Evolutionary conservation across 306 rosid species (phyloP).

Genomic region (Purshia tridentata): DNA sequence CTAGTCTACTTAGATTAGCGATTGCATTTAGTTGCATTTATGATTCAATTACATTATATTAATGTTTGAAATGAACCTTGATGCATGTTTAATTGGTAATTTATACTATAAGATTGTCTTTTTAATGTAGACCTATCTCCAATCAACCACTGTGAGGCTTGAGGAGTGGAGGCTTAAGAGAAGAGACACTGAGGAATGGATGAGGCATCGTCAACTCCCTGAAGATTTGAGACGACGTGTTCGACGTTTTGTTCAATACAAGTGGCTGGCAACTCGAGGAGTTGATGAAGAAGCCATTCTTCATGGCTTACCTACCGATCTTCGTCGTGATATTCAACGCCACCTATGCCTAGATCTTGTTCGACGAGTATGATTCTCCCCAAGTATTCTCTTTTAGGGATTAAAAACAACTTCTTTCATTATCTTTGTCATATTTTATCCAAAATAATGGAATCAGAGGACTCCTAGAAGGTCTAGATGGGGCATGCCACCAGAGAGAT

Average conservation of each 20-base stretch:
- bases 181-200: constrained; percentile 99
- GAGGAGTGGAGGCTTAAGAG: constrained; percentile 98
- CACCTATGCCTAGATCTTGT: constrained; percentile 95
- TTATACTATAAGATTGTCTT: constrained; percentile 3
- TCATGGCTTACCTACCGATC: constrained; percentile 86
- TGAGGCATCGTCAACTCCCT: constrained; percentile 99
- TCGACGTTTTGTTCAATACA: constrained; percentile 82
- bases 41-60: not conserved
- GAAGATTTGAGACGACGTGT: constrained; percentile 75
- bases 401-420: constrained; percentile 6
- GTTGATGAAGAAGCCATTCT: constrained; percentile 91
- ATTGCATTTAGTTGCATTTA: not conserved
- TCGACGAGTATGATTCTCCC: constrained; percentile 69
- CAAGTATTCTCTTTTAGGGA: constrained; percentile 8
- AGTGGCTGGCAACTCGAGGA: constrained; percentile 96
- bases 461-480: not conserved
- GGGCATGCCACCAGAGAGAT: constrained; percentile 5
- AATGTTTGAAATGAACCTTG: not conserved
- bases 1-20: not conserved
- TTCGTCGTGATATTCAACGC: constrained; percentile 91
- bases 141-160: constrained; percentile 87
- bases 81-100: not conserved
- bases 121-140: constrained; percentile 76
- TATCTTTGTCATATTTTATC: constrained; percentile 12
- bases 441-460: constrained; percentile 1